Evolutionary conservation across 768 basidiomycete genomes (phyloP).

Genomic region (Pulveroboletus sp.): DNA sequence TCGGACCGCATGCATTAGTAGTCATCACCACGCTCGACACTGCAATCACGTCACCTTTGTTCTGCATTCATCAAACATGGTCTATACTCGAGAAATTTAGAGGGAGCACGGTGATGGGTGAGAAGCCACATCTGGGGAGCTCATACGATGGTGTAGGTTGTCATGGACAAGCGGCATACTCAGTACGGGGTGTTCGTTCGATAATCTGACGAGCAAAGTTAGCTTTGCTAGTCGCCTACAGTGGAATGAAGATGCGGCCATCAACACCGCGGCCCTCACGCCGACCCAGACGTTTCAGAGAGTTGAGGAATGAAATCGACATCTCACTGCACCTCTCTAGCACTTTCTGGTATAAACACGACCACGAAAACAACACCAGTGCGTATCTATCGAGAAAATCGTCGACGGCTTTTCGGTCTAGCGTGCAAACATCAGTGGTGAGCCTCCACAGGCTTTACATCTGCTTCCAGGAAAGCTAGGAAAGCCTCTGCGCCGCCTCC

Average conservation of each 20-base stretch:
- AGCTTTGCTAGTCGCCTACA: background rate
- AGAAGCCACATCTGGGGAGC: too few relatives aligned
- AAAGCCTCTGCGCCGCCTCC: constrained; percentile 63
- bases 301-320: background rate
- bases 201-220: background rate
- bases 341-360: background rate
- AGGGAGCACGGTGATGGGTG: too few relatives aligned
- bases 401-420: constrained; percentile 7
- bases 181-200: too few relatives aligned
- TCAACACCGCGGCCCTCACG: background rate
- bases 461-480: constrained; percentile 77
- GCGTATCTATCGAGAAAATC: constrained; percentile 15
- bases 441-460: constrained; percentile 60
- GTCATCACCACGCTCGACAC: too few relatives aligned
- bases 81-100: too few relatives aligned
- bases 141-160: too few relatives aligned
- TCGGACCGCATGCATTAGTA: too few relatives aligned
- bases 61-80: background rate
- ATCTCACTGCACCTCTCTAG: background rate
- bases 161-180: too few relatives aligned
- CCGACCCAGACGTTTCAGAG: background rate
- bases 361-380: background rate
- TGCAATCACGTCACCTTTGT: too few relatives aligned
- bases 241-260: background rate
- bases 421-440: constrained; percentile 40